These are phyloP conservation scores for Drechslerella dactyloides DNA, from an alignment of 2,329 filamentous ascomycete species.

Conservation along the genomic window DNA sequence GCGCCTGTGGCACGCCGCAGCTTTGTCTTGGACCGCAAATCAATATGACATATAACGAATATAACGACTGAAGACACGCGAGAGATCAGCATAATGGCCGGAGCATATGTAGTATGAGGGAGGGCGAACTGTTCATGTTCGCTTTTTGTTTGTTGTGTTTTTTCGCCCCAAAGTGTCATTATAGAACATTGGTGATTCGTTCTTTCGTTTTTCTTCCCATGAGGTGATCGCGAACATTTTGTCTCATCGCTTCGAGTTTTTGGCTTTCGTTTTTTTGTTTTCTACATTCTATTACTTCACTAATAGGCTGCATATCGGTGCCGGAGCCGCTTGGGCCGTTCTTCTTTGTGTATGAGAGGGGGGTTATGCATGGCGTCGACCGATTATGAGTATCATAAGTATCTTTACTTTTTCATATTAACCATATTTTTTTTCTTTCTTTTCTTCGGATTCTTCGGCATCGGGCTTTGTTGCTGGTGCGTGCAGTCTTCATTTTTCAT, in stretches of 20 bases:
- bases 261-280: slow-evolving; percentile 18
- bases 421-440: not conserved
- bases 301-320: not conserved
- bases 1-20: slow-evolving; percentile 1
- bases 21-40: slow-evolving; percentile 3
- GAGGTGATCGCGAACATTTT: no score
- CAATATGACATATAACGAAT: slow-evolving; percentile 20
- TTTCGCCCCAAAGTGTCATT: not conserved
- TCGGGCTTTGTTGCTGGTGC: no score
- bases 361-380: not conserved
- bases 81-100: slow-evolving; percentile 14
- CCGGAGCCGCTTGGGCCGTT: slow-evolving; percentile 3
- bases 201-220: not conserved
- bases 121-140: slow-evolving; percentile 17
- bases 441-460: no score
- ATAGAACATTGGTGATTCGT: slow-evolving; percentile 15
- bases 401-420: not conserved
- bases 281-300: not conserved
- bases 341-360: not conserved
- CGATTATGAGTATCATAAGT: not conserved
- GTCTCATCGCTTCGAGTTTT: no score
- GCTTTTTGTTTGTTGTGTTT: no score
- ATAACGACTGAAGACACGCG: slow-evolving; percentile 27
- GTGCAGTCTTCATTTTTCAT: no score
- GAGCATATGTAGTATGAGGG: slow-evolving; percentile 23